Evolutionary conservation across 148 eudicot genomes (phyloP), one percentile per base, ranked within the genome.

Genomic region (Spergularia marina): DNA sequence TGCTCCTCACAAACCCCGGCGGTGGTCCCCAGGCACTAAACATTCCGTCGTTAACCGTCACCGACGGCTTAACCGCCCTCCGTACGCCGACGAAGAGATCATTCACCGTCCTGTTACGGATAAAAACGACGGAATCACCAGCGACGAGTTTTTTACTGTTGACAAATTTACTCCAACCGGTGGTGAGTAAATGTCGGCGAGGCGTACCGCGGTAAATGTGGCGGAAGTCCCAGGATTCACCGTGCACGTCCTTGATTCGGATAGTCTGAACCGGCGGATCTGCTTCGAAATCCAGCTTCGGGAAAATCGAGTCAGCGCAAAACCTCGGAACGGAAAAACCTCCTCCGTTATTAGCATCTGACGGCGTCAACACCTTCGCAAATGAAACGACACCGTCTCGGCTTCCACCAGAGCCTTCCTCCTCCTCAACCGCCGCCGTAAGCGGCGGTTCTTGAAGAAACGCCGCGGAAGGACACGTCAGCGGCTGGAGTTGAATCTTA

Each of bases 101-200:
- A 0, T 76, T 75, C 2, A 56, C 81, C 23, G 21, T 3, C 8
- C 53, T 74, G 10, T 77, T 74, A 70, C 81, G 57, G 73, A 90
- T 84, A 34, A 94, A 91, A 18, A 94, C 91, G 9, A 86, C 90
- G 1, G 91, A 80, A 68, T 94, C 98, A 0, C 94, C 93, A 0
- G 95, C 90, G 7, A 87, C 82, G 10, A 93, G 83, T 54, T 72
- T 78, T 86, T 91, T 93, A 15, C 72, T 67, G 69, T 94, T 91
- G 6, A 94, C 98, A 39, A 89, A 94, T 79, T 85, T 85, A 85
- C 95, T 89, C 98, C 98, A 94, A 0, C 97, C 97, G 1, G 93
- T 91, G 2, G 97, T 94, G 13, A 94, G 80, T 78, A 94, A 79
- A 66, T 94, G 97, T 47, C 98, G 78, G 9, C 95, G 83, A 0